Evolutionary conservation across 2,329 filamentous ascomycete species (phyloP).

Genomic region (Dactylonectria macrodidyma): DNA sequence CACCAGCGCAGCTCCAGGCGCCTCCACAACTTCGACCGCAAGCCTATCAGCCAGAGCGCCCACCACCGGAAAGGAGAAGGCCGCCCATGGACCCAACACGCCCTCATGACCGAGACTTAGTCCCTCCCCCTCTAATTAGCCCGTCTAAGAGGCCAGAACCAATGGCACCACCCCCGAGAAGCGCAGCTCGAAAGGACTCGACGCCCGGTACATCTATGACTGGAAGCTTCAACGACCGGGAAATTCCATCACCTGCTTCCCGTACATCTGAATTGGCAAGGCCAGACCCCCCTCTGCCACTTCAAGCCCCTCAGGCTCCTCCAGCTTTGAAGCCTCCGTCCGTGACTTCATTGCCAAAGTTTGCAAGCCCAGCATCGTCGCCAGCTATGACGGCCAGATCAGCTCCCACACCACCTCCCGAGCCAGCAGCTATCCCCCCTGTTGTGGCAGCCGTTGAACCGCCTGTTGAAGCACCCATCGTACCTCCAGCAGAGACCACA

Average conservation of each 20-base stretch:
- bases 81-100: constrained; percentile 76
- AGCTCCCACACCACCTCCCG: constrained; percentile 48
- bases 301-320: constrained; percentile 29
- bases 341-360: constrained; percentile 42
- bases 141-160: constrained; percentile 62
- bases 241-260: constrained; percentile 43
- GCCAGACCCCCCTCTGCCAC: constrained; percentile 29
- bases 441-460: constrained; percentile 28
- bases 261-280: constrained; percentile 40
- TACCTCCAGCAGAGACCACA: constrained; percentile 27
- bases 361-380: constrained; percentile 41
- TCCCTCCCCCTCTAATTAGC: constrained; percentile 72
- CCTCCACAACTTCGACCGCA: constrained; percentile 48
- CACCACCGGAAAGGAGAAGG: constrained; percentile 74
- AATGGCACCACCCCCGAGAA: constrained; percentile 65
- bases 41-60: constrained; percentile 55
- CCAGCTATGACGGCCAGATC: constrained; percentile 37
- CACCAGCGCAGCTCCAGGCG: constrained; percentile 44
- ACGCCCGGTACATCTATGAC: constrained; percentile 46
- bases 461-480: constrained; percentile 17
- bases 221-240: constrained; percentile 53
- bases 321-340: constrained; percentile 42
- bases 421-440: constrained; percentile 38
- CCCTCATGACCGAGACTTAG: constrained; percentile 68
- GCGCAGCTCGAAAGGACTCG: constrained; percentile 63